These are phyloP conservation scores for Trifolium dubium DNA, from an alignment of 306 rosid species.

Conservation along the genomic window DNA sequence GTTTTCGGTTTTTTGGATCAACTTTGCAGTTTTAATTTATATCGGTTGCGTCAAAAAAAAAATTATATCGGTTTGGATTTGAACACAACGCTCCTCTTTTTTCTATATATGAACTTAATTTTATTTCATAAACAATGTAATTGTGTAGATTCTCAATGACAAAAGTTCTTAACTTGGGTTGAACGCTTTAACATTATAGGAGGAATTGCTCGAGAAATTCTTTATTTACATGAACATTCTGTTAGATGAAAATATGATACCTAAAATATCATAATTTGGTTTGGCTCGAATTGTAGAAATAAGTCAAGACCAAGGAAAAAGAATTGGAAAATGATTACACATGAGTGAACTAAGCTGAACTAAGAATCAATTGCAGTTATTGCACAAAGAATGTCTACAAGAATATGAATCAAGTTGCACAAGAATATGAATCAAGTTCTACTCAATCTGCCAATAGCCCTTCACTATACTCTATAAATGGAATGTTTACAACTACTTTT, in stretches of 20 bases:
- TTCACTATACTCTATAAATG: neutral
- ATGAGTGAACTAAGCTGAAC: no score
- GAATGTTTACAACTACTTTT: neutral
- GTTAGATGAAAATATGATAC: neutral
- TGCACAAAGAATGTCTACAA: no score
- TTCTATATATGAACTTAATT: no score
- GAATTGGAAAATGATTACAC: no score
- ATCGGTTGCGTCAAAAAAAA: no score
- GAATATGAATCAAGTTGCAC: constrained; percentile 14
- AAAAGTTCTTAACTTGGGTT: neutral
- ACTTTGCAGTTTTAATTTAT: no score
- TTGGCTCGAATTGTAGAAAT: constrained; percentile 3
- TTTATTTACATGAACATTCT: neutral
- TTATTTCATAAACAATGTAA: no score
- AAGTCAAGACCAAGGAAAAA: constrained; percentile 1
- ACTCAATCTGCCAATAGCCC: neutral
- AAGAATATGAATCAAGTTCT: constrained; percentile 23
- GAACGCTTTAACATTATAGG: neutral
- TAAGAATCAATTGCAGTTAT: no score
- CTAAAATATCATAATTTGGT: neutral
- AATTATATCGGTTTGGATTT: no score
- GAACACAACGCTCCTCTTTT: no score
- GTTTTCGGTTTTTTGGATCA: no score
- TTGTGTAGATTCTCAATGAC: no score
- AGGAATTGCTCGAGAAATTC: neutral